Base-by-base conservation (phyloP, 1,139 yeast genomes). In the Nadsonia starkeyi-henricii region DNA sequence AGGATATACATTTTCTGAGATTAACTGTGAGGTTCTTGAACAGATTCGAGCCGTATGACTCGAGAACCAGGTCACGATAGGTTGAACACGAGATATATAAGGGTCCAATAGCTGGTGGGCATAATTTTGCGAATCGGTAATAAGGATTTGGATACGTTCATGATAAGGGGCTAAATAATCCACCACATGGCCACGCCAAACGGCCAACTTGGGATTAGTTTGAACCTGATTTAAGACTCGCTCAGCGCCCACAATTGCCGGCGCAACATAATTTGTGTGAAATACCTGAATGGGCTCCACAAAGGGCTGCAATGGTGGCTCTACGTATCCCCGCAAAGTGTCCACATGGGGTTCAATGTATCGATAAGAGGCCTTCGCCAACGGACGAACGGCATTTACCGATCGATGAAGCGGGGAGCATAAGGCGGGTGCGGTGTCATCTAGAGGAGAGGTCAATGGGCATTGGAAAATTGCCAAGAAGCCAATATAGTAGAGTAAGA, bases 391-490 rank as follows among this genome's bases (percentile, higher is more conserved):
- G 2, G 26, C 28, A 28, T 51, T 51, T 33, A 55, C 51, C 3
- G 50, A 52, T 13, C 45, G 39, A 44, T 56, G 59, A 23, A 59
- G 43, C 2, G 61, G 58, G 15, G 36, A n/a, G 50, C 63, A 59
- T 28, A 58, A 50, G 9, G 48, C 48, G 2, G 62, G 63, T 18
- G 48, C 45, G 20, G 50, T 43, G 12, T 51, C 50, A n/a, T 41
- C 45, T 9, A 49, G 46, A 26, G 50, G 48, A 2, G 53, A 20
- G 23, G 54, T 39, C 1, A 54, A 54, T 2, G 64, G 63, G 46
- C 64, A 61, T 44, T 48, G 47, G 61, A 62, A 58, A 13, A 58
- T 21, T 5, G 56, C 49, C 48, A 61, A 50, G 43, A 54, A 60
- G 21, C 59, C 50, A 44, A 56, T 20, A 48, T 61, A 61, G 48